Evolutionary conservation across 148 eudicot species (phyloP), one percentile per base, ranked within the genome.

Genomic region (Rheum nobile): DNA sequence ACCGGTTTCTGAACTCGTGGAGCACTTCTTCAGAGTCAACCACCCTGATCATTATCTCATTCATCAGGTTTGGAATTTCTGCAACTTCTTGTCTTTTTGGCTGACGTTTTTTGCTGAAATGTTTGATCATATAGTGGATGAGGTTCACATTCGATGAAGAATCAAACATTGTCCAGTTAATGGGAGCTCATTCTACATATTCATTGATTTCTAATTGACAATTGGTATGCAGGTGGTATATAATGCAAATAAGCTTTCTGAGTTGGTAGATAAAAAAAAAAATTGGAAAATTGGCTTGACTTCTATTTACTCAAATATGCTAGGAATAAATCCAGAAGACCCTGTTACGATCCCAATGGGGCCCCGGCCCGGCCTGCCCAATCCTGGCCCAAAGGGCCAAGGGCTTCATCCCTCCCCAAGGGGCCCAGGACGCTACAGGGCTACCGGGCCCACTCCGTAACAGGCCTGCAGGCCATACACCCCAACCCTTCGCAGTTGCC

Each of bases 1-100:
- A 83, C 75, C 90, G 54, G 82, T 83, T 41, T 72, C 79, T 79
- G 85, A 89, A 75, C 84, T 80, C 42, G 90, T 89, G 82, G 90
- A 89, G 85, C 90, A 87, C 38, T 89, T 89, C 74, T 89, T 89
- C 75, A 70, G 81, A 76, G 90, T 85, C 80, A 89, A 87, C 85
- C 93, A 89, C 79, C 93, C 88, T 46, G 87, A 89, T 76, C 80
- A 82, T 21, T 89, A 85, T 80, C 87, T 89, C 47, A 83, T 82
- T 50, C 81, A 85, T 81, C 93, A 89, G 93, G 93, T 89, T 63
- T 79, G 68, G 21, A 65, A 44, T 35, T 59, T 46, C 14, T 47
- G 37, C 16, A 34, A 71, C 73, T 43, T 69, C 39, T 2, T 19
- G 24, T 41, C 72, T n/a, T 70, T 59, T 29, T 61, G 73, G 19